Percentiles rank a stretch among this genome's conserved stretches.
phyloP scores from a whole-genome alignment of 2,329 filamentous ascomycete species.

The Alternaria dauci region DNA sequence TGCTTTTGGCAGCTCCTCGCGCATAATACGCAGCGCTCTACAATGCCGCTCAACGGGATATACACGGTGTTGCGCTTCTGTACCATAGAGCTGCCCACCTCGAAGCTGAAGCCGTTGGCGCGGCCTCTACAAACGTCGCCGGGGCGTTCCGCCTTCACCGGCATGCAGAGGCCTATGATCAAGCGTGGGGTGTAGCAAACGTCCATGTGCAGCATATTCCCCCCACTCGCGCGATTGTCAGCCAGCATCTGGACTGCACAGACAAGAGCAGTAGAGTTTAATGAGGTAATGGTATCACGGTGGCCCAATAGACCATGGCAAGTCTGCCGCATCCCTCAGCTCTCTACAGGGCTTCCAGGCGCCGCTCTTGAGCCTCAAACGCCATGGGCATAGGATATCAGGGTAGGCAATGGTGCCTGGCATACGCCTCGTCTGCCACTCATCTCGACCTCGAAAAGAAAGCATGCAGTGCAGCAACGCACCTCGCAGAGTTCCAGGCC shows the following conservation, averaged over 20 bases:
- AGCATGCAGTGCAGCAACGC: slow-evolving; percentile 25
- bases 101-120: not conserved
- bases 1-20: slow-evolving; percentile 26
- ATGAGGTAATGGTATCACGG: slow-evolving; percentile 47
- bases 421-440: slow-evolving; percentile 22
- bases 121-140: slow-evolving; percentile 10
- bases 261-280: slow-evolving; percentile 27
- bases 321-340: slow-evolving; percentile 10
- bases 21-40: not conserved
- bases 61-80: not conserved
- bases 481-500: slow-evolving; percentile 20
- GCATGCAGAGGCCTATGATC: slow-evolving; percentile 17
- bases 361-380: slow-evolving; percentile 33
- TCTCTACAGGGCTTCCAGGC: slow-evolving; percentile 12
- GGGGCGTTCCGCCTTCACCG: slow-evolving; percentile 11
- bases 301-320: slow-evolving; percentile 19
- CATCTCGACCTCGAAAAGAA: slow-evolving; percentile 21
- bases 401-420: slow-evolving; percentile 19
- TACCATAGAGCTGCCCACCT: not conserved
- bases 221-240: slow-evolving; percentile 29
- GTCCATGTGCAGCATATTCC: slow-evolving; percentile 23
- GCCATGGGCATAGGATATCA: slow-evolving; percentile 27
- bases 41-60: not conserved
- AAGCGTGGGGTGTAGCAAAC: slow-evolving; percentile 9
- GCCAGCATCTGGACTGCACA: slow-evolving; percentile 26